phyloP scores from a whole-genome alignment of 139 green algal species.

The Nannochloris sp. region DNA sequence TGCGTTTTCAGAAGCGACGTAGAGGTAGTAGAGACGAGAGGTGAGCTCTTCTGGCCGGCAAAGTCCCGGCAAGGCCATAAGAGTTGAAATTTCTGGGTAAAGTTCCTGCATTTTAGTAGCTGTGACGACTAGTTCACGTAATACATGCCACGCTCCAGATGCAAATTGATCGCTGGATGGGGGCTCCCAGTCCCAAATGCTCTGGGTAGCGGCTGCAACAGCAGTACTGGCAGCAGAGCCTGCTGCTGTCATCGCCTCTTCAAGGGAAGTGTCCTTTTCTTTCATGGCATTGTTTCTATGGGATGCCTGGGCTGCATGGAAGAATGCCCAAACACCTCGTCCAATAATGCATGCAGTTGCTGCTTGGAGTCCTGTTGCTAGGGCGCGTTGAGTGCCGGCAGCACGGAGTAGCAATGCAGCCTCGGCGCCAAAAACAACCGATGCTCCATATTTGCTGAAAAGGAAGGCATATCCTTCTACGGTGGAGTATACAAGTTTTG shows the following conservation, averaged over 20 bases:
- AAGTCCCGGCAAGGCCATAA: constrained; percentile 4
- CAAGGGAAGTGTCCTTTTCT: no score
- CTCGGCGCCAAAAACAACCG: constrained; percentile 1
- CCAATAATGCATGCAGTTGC: background rate
- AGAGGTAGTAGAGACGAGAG: constrained; percentile 16
- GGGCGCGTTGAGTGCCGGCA: background rate
- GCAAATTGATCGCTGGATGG: background rate
- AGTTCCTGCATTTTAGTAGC: background rate
- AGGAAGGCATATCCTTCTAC: constrained; percentile 19
- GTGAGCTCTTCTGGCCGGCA: constrained; percentile 8
- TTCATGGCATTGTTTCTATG: background rate
- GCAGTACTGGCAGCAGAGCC: background rate
- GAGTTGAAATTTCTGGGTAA: background rate
- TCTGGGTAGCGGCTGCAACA: background rate
- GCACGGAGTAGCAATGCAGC: background rate
- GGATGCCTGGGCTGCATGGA: background rate
- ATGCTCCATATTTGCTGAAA: background rate
- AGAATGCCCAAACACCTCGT: background rate
- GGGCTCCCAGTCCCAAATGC: constrained; percentile 26
- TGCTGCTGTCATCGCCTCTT: background rate
- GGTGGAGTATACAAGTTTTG: constrained; percentile 1
- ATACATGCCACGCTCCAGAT: constrained; percentile 13
- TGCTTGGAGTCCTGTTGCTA: background rate
- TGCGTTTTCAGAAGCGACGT: background rate
- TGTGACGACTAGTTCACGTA: constrained; percentile 13